These are phyloP conservation scores for Neocucurbitaria cava DNA, from an alignment of 2,329 filamentous ascomycete genomes.

Conservation along the genomic window DNA sequence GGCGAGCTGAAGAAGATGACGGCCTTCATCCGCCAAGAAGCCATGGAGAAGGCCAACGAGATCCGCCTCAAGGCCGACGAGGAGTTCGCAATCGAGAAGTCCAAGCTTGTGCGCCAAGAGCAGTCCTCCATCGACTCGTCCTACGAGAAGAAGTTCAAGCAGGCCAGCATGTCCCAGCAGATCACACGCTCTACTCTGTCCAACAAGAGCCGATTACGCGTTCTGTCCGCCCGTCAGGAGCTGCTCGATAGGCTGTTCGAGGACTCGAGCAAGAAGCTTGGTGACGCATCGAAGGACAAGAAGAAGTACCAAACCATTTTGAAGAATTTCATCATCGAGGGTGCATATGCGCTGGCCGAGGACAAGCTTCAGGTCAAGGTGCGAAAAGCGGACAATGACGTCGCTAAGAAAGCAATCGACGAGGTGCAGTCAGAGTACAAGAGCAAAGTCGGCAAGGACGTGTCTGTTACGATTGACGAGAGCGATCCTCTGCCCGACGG, in stretches of 20 bases:
- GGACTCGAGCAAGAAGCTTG: slow-evolving; percentile 74
- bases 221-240: slow-evolving; percentile 87
- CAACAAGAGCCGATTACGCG: slow-evolving; percentile 93
- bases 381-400: slow-evolving; percentile 78
- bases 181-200: slow-evolving; percentile 95
- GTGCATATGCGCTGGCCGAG: slow-evolving; percentile 87
- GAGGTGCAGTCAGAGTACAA: slow-evolving; percentile 84
- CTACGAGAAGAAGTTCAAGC: slow-evolving; percentile 99
- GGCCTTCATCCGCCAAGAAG: slow-evolving; percentile 99
- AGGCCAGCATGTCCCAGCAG: slow-evolving; percentile 97
- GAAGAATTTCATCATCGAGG: slow-evolving; percentile 85
- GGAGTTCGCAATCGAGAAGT: slow-evolving; percentile 99
- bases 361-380: slow-evolving; percentile 75
- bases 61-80: slow-evolving; percentile 99
- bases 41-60: slow-evolving; percentile 93
- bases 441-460: slow-evolving; percentile 73
- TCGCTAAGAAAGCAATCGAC: slow-evolving; percentile 78
- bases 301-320: slow-evolving; percentile 77
- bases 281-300: slow-evolving; percentile 70
- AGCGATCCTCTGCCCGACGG: slow-evolving; percentile 78
- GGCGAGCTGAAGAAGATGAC: slow-evolving; percentile 99
- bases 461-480: slow-evolving; percentile 77
- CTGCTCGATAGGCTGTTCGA: slow-evolving; percentile 91
- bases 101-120: slow-evolving; percentile 96
- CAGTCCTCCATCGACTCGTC: slow-evolving; percentile 87